A percentile compares a stretch with the other conserved stretches of the same genome.
These are phyloP conservation scores for Suillus subluteus DNA, from an alignment of 768 basidiomycete genomes.

Conservation along the genomic window DNA sequence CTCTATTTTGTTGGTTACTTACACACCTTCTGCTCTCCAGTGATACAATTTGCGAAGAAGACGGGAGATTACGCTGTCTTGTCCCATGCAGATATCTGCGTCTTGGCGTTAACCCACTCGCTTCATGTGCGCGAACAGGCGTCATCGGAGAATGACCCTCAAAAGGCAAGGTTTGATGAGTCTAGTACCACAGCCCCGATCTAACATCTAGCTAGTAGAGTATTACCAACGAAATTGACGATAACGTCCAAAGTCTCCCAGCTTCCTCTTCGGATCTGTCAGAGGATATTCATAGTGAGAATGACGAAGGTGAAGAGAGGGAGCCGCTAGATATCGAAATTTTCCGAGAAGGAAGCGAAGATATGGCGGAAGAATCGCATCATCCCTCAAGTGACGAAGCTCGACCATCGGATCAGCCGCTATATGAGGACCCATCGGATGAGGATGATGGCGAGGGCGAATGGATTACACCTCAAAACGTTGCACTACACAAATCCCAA, in stretches of 20 bases:
- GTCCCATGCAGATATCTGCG: conserved; percentile 87
- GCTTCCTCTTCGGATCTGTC: conserved; percentile 19
- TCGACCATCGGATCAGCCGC: conserved; percentile 29
- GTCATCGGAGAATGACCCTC: conserved; percentile 28
- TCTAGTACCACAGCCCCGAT: not conserved
- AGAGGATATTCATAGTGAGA: conserved; percentile 10
- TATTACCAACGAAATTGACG: not conserved
- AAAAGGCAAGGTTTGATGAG: conserved; percentile 23
- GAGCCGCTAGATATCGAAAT: conserved; percentile 54
- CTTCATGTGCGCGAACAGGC: conserved; percentile 61
- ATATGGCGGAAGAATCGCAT: conserved; percentile 15
- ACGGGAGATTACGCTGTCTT: conserved; percentile 95
- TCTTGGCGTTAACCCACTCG: conserved; percentile 86
- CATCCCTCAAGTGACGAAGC: not conserved
- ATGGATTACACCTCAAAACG: conserved; percentile 96
- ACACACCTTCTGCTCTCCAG: conserved; percentile 44
- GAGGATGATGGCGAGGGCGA: conserved; percentile 87
- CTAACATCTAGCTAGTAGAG: not conserved
- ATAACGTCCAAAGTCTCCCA: not conserved
- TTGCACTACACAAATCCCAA: conserved; percentile 82
- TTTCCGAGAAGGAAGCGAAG: conserved; percentile 32
- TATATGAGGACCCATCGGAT: conserved; percentile 79
- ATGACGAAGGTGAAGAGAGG: conserved; percentile 17
- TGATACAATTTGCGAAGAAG: conserved; percentile 90
- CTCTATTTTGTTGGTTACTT: conserved; percentile 8